Conservation (phyloP, 305 asterid genomes). For the Rubia peregrina region DNA sequence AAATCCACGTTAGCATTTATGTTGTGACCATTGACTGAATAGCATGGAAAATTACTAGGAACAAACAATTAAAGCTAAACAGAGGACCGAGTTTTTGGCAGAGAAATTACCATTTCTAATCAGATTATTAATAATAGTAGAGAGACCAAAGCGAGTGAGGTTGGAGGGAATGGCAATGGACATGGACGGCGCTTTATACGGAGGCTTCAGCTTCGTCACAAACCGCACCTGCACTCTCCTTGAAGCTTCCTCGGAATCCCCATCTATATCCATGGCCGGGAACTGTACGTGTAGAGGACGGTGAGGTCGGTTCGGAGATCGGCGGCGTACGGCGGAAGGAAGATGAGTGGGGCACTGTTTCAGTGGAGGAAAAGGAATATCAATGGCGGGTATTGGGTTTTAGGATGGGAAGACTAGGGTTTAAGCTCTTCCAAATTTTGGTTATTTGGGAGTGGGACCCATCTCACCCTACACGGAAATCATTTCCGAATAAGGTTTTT, state of each 20-base stretch:
- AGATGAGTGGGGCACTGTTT: background rate
- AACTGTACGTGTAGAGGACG: background rate
- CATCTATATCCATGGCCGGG: constrained; percentile 44
- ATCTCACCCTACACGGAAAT: background rate
- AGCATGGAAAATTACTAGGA: background rate
- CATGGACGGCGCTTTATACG: constrained; percentile 45
- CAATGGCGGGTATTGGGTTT: background rate
- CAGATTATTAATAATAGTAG: constrained; percentile 60
- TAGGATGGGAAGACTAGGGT: constrained; percentile 7
- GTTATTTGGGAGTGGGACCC: background rate
- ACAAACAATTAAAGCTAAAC: background rate
- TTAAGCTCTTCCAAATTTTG: background rate
- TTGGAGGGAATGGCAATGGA: constrained; percentile 77
- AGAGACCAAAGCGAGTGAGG: constrained; percentile 71
- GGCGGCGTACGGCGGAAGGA: constrained; percentile 1
- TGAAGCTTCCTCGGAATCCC: constrained; percentile 35
- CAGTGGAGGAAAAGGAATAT: background rate
- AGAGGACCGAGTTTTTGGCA: too few species aligned
- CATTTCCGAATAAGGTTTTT: too few species aligned
- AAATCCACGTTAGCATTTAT: background rate
- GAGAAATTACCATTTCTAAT: constrained; percentile 45
- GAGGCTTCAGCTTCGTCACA: constrained; percentile 59
- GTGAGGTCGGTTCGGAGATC: background rate
- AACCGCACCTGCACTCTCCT: constrained; percentile 80
- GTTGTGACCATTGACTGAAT: background rate